Conservation (phyloP, 306 rosid species). For the Clitoria ternatea region DNA sequence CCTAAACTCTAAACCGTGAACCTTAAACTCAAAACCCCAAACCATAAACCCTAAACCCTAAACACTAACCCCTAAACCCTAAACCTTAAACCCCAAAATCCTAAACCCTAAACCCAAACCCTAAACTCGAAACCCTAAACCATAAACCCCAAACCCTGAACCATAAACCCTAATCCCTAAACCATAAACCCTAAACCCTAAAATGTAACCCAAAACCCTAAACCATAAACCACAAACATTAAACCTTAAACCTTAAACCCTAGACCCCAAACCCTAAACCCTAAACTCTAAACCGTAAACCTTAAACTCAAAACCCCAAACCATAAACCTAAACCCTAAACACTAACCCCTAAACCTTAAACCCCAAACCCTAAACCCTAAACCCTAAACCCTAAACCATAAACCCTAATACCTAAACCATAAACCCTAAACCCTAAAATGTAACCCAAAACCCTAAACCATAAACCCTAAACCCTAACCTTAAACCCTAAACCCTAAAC, state of each 20-base stretch:
- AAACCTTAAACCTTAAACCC: not conserved
- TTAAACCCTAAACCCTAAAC: too few species aligned
- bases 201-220: too few species aligned
- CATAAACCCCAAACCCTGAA: not conserved
- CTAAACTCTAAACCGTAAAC: not conserved
- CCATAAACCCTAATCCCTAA: not conserved
- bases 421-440: too few species aligned
- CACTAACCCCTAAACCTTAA: not conserved
- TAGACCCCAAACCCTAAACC: not conserved
- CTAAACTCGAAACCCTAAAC: not conserved
- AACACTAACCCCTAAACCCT: not conserved
- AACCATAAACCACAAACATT: too few species aligned
- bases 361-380: not conserved
- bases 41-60: not conserved
- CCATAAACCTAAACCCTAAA: not conserved
- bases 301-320: not conserved
- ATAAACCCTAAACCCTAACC: too few species aligned
- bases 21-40: not conserved
- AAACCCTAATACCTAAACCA: too few species aligned
- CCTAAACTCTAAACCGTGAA: not conserved
- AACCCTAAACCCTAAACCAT: too few species aligned
- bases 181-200: not conserved
- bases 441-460: too few species aligned
- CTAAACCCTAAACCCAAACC: not conserved
- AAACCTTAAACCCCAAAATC: not conserved